phyloP scores from a whole-genome alignment of 2,329 filamentous ascomycete genomes.

The Penicillium hordei region DNA sequence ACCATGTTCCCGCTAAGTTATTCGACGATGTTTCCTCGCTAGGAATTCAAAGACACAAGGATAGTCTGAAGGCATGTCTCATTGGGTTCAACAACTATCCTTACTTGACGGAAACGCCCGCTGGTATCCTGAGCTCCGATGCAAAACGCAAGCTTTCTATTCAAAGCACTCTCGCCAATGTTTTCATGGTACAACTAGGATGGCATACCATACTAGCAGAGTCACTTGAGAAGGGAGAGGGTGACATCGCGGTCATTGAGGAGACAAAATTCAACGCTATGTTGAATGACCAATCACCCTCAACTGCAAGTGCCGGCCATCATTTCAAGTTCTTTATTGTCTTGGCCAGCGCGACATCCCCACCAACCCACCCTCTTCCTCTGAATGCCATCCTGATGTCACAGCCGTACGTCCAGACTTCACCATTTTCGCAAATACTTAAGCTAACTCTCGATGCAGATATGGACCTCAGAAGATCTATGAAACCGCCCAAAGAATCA shows the following conservation, averaged over 20 bases:
- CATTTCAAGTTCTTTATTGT: constrained; percentile 25
- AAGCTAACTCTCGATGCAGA: constrained; percentile 20
- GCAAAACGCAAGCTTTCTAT: constrained; percentile 32
- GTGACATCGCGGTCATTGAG: constrained; percentile 33
- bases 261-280: constrained; percentile 24
- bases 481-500: constrained; percentile 20
- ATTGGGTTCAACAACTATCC: constrained; percentile 30
- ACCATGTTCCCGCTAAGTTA: too few species aligned
- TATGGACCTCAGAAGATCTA: constrained; percentile 30
- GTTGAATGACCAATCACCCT: constrained; percentile 4
- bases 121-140: constrained; percentile 26
- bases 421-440: background rate
- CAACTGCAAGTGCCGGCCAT: background rate
- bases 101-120: constrained; percentile 22
- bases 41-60: background rate
- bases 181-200: constrained; percentile 23
- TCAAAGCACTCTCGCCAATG: constrained; percentile 26
- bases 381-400: constrained; percentile 25
- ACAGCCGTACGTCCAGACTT: constrained; percentile 27
- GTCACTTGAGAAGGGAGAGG: constrained; percentile 20
- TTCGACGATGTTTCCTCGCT: background rate
- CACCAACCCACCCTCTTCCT: background rate
- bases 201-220: constrained; percentile 30
- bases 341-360: constrained; percentile 14
- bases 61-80: constrained; percentile 24